Evolutionary conservation across 2,329 filamentous ascomycete genomes (phyloP).

Genomic region (Venturia oleaginea): DNA sequence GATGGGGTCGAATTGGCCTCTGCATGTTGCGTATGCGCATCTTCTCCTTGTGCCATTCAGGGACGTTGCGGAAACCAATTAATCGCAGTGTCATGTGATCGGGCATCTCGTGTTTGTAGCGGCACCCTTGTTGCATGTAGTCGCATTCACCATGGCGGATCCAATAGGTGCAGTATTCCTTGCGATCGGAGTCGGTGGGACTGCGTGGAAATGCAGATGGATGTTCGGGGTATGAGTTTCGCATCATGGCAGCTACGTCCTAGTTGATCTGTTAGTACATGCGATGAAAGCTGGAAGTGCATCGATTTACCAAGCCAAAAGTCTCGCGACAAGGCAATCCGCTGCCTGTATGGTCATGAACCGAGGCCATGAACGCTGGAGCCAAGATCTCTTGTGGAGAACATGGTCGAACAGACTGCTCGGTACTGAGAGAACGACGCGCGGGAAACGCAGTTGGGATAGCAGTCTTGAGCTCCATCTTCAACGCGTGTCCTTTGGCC

Average conservation of each 20-base stretch:
- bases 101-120: slow-evolving; percentile 88
- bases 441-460: background rate
- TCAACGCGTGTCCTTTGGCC: background rate
- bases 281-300: background rate
- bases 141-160: slow-evolving; percentile 77
- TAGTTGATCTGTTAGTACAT: background rate
- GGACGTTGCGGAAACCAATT: slow-evolving; percentile 55
- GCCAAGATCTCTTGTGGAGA: background rate
- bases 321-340: background rate
- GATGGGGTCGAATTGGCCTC: background rate
- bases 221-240: background rate
- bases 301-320: background rate
- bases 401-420: background rate
- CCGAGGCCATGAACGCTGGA: background rate
- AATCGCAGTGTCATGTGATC: slow-evolving; percentile 55
- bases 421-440: background rate
- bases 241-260: background rate
- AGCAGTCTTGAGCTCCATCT: background rate
- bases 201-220: background rate
- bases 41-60: slow-evolving; percentile 49
- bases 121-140: slow-evolving; percentile 77
- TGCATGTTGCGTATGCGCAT: background rate
- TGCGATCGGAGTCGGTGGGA: slow-evolving; percentile 28
- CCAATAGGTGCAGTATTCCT: slow-evolving; percentile 85
- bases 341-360: background rate